phyloP scores from a whole-genome alignment of 306 rosid species.

The Biancaea sappan region DNA sequence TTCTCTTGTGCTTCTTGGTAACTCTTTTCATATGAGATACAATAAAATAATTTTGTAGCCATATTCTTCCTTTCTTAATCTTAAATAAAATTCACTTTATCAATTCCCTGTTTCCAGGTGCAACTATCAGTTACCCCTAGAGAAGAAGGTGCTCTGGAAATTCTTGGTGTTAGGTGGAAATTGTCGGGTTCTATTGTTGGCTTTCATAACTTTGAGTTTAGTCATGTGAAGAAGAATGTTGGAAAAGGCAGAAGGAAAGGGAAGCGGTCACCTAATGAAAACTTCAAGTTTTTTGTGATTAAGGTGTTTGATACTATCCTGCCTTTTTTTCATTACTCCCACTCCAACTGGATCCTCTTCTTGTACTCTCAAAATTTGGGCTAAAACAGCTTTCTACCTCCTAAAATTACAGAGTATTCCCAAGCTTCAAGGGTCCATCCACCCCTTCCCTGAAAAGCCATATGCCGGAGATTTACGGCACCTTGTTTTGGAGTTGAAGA shows the following conservation, averaged over 20 bases:
- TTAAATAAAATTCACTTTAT: constrained; percentile 33
- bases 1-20: not conserved
- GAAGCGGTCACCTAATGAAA: constrained; percentile 48
- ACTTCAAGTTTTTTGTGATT: constrained; percentile 78
- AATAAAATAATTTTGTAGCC: not conserved
- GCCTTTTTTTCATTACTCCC: constrained; percentile 11
- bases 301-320: constrained; percentile 57
- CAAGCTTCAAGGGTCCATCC: constrained; percentile 76
- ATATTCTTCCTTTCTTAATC: not conserved
- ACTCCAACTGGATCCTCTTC: not conserved
- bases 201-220: constrained; percentile 70
- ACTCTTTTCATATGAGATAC: not conserved
- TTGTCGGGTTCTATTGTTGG: constrained; percentile 80
- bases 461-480: constrained; percentile 77
- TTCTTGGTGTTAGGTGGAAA: constrained; percentile 89
- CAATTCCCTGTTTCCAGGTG: constrained; percentile 58
- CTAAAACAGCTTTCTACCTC: constrained; percentile 27
- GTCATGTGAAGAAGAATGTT: constrained; percentile 56
- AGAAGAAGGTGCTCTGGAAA: constrained; percentile 74
- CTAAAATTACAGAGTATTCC: constrained; percentile 75
- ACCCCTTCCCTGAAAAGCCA: constrained; percentile 65
- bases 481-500: constrained; percentile 82
- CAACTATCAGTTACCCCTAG: constrained; percentile 84
- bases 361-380: constrained; percentile 15
- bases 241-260: constrained; percentile 60